Evolutionary conservation across 305 asterid genomes (phyloP).

Genomic region (Galium porrigens): DNA sequence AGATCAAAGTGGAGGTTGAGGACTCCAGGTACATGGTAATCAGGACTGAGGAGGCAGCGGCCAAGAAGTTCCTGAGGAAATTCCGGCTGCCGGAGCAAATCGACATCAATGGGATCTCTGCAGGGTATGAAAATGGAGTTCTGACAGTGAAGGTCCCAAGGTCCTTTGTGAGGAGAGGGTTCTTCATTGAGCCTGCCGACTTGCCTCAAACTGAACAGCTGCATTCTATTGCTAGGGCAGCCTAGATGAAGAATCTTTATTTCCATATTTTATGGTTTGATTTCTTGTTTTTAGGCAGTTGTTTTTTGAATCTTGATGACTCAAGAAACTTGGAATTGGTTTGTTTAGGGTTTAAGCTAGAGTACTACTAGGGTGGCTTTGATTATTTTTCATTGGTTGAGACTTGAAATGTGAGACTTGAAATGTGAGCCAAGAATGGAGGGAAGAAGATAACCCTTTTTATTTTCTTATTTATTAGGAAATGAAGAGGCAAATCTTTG

Average conservation of each 20-base stretch:
- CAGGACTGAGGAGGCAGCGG: slow-evolving; percentile 33
- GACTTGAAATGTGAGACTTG: neutral
- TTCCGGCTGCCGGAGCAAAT: slow-evolving; percentile 52
- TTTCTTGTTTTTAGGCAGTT: neutral
- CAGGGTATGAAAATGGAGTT: slow-evolving; percentile 48
- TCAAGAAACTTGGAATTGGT: neutral
- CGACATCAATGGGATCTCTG: slow-evolving; percentile 43
- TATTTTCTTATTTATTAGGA: neutral
- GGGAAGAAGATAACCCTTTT: neutral
- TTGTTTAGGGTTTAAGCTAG: neutral
- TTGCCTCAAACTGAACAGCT: slow-evolving; percentile 18
- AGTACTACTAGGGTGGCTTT: neutral
- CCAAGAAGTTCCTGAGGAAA: slow-evolving; percentile 38
- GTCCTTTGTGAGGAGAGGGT: slow-evolving; percentile 34
- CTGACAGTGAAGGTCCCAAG: slow-evolving; percentile 53
- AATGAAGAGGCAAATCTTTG: neutral
- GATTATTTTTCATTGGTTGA: neutral
- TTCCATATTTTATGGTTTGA: neutral
- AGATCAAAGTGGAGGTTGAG: slow-evolving; percentile 56
- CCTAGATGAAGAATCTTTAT: slow-evolving; percentile 22
- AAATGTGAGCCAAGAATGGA: neutral
- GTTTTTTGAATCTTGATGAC: neutral
- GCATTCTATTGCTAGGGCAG: slow-evolving; percentile 50
- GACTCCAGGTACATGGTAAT: slow-evolving; percentile 49
- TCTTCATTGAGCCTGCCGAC: slow-evolving; percentile 32